Conservation (phyloP, 1,284 basidiomycete species). For the Naganishia sp. region DNA sequence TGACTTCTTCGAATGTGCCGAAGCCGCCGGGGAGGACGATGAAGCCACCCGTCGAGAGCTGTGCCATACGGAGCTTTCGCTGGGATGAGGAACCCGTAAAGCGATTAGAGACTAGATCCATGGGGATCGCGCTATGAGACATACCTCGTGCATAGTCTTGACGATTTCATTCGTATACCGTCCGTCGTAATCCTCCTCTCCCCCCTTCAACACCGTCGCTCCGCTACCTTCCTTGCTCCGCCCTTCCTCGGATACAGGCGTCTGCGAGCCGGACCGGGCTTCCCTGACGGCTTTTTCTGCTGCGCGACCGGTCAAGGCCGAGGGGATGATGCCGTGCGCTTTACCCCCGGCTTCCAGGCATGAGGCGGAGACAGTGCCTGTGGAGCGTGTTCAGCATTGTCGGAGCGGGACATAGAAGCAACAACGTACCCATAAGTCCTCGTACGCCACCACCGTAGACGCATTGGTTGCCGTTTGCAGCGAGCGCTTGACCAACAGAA, state of each 20-base stretch:
- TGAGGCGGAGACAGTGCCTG: conserved; percentile 68
- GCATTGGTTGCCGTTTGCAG: conserved; percentile 64
- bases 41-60: conserved; percentile 69
- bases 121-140: not conserved
- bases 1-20: conserved; percentile 88
- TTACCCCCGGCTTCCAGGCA: conserved; percentile 68
- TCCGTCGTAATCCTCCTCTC: conserved; percentile 56
- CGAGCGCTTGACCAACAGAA: conserved; percentile 76
- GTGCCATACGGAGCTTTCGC: conserved; percentile 85
- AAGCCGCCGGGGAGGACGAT: conserved; percentile 86
- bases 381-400: not conserved
- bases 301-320: conserved; percentile 56
- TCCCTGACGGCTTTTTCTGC: conserved; percentile 57
- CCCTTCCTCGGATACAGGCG: conserved; percentile 29
- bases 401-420: not conserved
- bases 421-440: conserved; percentile 72
- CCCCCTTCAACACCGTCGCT: conserved; percentile 39
- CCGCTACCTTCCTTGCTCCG: conserved; percentile 47
- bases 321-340: conserved; percentile 79
- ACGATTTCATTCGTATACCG: conserved; percentile 60
- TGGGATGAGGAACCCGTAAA: conserved; percentile 28
- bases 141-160: conserved; percentile 78
- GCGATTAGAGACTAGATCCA: not conserved
- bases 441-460: conserved; percentile 83
- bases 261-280: conserved; percentile 40